Conservation (phyloP, 2,329 filamentous ascomycete species). For the Thermomyces lanuginosus region DNA sequence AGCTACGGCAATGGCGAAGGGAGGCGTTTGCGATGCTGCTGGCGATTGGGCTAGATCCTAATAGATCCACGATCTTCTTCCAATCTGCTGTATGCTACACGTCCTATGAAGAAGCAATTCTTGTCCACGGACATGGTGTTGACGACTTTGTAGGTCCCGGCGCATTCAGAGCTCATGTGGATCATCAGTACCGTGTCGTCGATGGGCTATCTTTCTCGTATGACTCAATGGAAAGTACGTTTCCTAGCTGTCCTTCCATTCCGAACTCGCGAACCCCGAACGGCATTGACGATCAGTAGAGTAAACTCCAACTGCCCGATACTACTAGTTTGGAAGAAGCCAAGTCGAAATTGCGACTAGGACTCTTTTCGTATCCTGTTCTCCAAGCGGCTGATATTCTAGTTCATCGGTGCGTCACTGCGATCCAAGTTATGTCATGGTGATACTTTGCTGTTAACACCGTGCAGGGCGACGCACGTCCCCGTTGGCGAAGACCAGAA, state of each 20-base stretch:
- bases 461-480: slow-evolving; percentile 64
- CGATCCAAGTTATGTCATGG: neutral
- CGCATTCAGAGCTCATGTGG: slow-evolving; percentile 91
- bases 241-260: no score
- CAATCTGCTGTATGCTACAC: slow-evolving; percentile 57
- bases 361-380: slow-evolving; percentile 89
- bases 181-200: slow-evolving; percentile 82
- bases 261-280: no score
- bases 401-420: slow-evolving; percentile 48
- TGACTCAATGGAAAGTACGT: slow-evolving; percentile 95
- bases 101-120: no score
- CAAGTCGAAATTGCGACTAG: slow-evolving; percentile 57
- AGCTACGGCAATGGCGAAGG: slow-evolving; percentile 48
- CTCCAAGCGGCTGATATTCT: slow-evolving; percentile 90
- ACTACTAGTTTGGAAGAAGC: slow-evolving; percentile 43
- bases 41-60: slow-evolving; percentile 67
- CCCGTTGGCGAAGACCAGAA: slow-evolving; percentile 91
- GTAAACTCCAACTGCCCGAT: slow-evolving; percentile 52
- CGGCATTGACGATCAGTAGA: slow-evolving; percentile 31
- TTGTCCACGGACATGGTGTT: no score
- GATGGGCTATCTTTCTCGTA: slow-evolving; percentile 86
- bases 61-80: slow-evolving; percentile 63
- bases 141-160: slow-evolving; percentile 40
- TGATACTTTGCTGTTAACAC: slow-evolving; percentile 7
- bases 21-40: slow-evolving; percentile 67